Evolutionary conservation across 2,329 filamentous ascomycete species (phyloP).

Genomic region (Curvularia verruculosa): DNA sequence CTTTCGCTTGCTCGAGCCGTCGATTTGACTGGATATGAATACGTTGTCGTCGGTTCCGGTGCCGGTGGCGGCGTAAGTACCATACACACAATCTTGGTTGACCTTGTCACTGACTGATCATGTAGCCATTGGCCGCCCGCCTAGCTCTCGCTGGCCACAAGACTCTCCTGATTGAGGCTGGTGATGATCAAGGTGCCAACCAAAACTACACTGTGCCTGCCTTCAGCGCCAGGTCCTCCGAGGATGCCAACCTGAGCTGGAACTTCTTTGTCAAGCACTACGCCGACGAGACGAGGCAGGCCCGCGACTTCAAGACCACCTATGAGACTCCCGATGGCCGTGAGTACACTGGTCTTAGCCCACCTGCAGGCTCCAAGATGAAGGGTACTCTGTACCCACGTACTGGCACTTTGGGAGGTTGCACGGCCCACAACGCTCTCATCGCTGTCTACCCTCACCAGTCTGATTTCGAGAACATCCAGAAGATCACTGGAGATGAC

Average conservation of each 20-base stretch:
- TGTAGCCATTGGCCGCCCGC: conserved; percentile 53
- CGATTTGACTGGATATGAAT: conserved; percentile 59
- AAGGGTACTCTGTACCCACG: conserved; percentile 66
- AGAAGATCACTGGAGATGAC: conserved; percentile 63
- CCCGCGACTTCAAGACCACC: conserved; percentile 64
- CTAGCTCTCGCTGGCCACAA: conserved; percentile 66
- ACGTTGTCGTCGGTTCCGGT: conserved; percentile 65
- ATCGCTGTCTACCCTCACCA: conserved; percentile 65
- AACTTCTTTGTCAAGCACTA: conserved; percentile 70
- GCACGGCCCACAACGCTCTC: conserved; percentile 67
- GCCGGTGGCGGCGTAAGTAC: conserved; percentile 36
- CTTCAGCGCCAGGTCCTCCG: conserved; percentile 60
- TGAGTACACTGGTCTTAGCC: conserved; percentile 58
- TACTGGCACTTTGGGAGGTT: conserved; percentile 63
- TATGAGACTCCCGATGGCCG: conserved; percentile 53
- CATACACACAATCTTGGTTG: background rate
- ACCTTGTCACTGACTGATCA: background rate
- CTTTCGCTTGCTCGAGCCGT: conserved; percentile 33
- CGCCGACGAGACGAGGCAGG: conserved; percentile 58
- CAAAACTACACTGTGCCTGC: conserved; percentile 62
- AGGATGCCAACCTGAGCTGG: conserved; percentile 64
- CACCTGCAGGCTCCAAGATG: conserved; percentile 58
- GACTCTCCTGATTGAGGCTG: conserved; percentile 66
- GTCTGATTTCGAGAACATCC: conserved; percentile 65
- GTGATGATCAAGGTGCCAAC: conserved; percentile 61